Base-by-base conservation (phyloP, 768 basidiomycete species). In the Lentinula edodes region DNA sequence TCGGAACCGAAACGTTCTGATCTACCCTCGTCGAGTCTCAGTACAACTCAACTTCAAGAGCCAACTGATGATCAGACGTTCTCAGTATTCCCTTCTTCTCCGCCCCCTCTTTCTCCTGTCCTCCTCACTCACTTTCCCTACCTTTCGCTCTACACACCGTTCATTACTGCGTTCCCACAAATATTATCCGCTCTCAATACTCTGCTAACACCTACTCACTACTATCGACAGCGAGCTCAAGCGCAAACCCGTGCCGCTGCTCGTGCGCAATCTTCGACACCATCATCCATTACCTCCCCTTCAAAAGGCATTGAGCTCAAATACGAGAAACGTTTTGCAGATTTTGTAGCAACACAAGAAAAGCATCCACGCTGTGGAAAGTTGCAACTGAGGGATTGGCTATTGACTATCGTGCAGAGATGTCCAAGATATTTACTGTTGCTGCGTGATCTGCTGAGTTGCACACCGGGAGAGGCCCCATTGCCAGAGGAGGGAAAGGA, bases 51-150 rank as follows among this genome's bases (percentile, higher is more conserved):
- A 66, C 69, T 59, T 7, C 16, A 58, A 48, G 35, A 43, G n/a
- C 15, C 34, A 7, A 12, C 32, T 15, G 23, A 15, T 41, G 16
- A 28, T 28, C 28, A 28, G 3, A 28, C 28, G 20, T 42, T 13
- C n/a, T n/a, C 42, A 13, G 20, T 10, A 8, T 58, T 87, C 18
- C 81, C 84, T 72, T 83, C 58, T 79, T 78, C 10, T 74, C 80
- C 60, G 36, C 52, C 28, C 53, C 74, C 80, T 9, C 64, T 86
- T 28, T 86, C 87, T 2, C 77, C 84, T 32, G 71, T 89, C 28
- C 80, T 95, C 39, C 79, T 89, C 39, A 81, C 89, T 1, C 93
- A 95, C 72, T 91, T 94, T 63, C 93, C 93, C 0, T 95, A 93
- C 69, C 79, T 95, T 15, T 93, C 92, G 3, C 78, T 95, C 16